Percentiles rank a stretch among this genome's conserved stretches.
These are phyloP conservation scores for Limnanthes douglasii DNA, from an alignment of 345 rosid genomes.

Conservation along the genomic window DNA sequence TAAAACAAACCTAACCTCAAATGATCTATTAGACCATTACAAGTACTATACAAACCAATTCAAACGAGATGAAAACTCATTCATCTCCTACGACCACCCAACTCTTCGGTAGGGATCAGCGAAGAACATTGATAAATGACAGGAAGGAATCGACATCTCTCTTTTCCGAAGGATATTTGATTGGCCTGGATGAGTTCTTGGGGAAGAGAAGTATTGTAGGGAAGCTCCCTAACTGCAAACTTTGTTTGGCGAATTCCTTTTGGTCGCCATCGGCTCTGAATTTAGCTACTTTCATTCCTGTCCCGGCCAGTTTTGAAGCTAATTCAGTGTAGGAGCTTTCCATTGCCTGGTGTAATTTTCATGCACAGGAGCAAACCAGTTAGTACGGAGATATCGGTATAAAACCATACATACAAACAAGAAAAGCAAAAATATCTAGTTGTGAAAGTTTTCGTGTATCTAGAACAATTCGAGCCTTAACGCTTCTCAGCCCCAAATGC, in stretches of 20 bases:
- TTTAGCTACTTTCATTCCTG: conserved; percentile 82
- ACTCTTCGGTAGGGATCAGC: no score
- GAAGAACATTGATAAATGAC: conserved; percentile 68
- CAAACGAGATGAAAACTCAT: no score
- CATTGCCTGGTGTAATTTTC: conserved; percentile 45
- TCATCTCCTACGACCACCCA: no score
- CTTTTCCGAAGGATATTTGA: conserved; percentile 80
- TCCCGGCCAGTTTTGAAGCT: conserved; percentile 58
- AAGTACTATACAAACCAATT: no score
- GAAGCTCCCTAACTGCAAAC: conserved; percentile 74
- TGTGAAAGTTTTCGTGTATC: no score
- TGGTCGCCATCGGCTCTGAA: conserved; percentile 79
- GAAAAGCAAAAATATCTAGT: no score
- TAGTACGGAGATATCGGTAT: neutral
- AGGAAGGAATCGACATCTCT: conserved; percentile 82
- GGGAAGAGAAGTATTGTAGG: conserved; percentile 84
- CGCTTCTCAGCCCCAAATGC: neutral
- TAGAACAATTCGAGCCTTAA: no score
- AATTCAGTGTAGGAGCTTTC: conserved; percentile 59
- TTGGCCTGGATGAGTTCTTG: conserved; percentile 42
- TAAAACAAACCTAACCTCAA: no score
- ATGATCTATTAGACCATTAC: no score
- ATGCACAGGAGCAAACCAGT: conserved; percentile 1
- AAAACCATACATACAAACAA: neutral
- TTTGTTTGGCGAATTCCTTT: conserved; percentile 63